Evolutionary conservation across 139 green algal genomes (phyloP), one percentile per base, ranked within the genome.

Genomic region (Micractinium conductrix): DNA sequence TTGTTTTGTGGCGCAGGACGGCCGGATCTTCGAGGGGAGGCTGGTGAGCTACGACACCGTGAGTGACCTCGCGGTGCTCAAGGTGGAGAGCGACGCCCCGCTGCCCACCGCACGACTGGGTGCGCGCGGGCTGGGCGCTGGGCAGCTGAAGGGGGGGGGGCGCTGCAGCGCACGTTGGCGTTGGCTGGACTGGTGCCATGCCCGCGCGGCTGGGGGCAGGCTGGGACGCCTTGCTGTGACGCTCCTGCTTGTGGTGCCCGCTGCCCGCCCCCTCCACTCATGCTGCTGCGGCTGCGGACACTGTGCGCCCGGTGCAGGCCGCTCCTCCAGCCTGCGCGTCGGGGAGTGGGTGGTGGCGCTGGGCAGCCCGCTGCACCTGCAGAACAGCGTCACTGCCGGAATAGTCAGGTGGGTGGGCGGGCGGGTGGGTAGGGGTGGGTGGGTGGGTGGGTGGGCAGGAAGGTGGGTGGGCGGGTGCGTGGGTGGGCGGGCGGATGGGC

Each of bases 301-400:
- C n/a, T n/a, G n/a, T n/a, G 48, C 48, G 48, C 16, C 21, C 63
- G 1, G 17, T 42, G 74, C 74, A 63, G 78, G 80, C 40, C 72
- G 62, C 53, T 91, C 81, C 12, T 45, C 74, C 2, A 35, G 74
- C 19, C 87, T 97, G 80, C 79, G 91, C 21, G 91, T 92, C 30
- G 94, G 94, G 12, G 92, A 96, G 85, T 97, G 92, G 92, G 92
- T 97, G 33, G 85, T 96, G 40, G 93, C 94, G 14, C 89, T 97
- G 78, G 94, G 94, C 72, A 91, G 74, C 73, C 94, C 94, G 9
- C 89, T 96, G 76, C 89, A 94, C 84, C 87, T 97, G 60, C 88
- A 91, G 44, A 95, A 96, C 86, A 93, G 62, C 69, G 93, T 96
- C 19, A 95, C 93, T 1, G 92, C 92, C 1, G 93, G 93, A 71